phyloP scores from a whole-genome alignment of 768 basidiomycete species.

The Boletales sp. region DNA sequence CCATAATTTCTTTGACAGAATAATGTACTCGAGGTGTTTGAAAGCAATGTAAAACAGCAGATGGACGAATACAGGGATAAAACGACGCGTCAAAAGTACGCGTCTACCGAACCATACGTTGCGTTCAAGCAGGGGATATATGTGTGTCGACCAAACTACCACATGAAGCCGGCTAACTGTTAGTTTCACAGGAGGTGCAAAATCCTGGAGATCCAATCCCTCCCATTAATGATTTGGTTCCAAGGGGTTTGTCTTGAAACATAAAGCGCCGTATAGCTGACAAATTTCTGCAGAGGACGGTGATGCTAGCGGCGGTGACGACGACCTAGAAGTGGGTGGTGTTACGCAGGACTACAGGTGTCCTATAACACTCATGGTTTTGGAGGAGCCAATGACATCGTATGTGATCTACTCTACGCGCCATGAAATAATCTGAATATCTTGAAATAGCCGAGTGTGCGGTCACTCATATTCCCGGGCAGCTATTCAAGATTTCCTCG shows the following conservation, averaged over 20 bases:
- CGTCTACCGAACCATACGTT: conserved; percentile 54
- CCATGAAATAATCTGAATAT: conserved; percentile 2
- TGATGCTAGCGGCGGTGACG: conserved; percentile 80
- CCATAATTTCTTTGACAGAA: conserved; percentile 35
- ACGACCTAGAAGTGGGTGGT: conserved; percentile 87
- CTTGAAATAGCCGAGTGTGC: conserved; percentile 52
- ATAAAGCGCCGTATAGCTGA: not conserved
- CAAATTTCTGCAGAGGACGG: conserved; percentile 55
- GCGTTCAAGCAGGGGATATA: conserved; percentile 64
- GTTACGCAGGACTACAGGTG: conserved; percentile 81
- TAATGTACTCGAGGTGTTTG: conserved; percentile 50
- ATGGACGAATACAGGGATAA: conserved; percentile 49
- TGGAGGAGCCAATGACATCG: conserved; percentile 81
- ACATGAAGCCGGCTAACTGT: conserved; percentile 6
- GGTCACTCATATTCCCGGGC: conserved; percentile 77
- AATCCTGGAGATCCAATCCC: conserved; percentile 70
- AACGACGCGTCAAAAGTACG: conserved; percentile 80
- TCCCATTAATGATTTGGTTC: conserved; percentile 69
- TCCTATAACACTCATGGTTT: conserved; percentile 66
- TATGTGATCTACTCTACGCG: conserved; percentile 35
- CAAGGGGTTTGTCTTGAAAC: conserved; percentile 49
- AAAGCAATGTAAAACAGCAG: conserved; percentile 38
- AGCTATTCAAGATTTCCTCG: conserved; percentile 67
- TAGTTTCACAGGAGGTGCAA: conserved; percentile 52
- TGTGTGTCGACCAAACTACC: conserved; percentile 39